Conservation (phyloP, 257 asterid species). For the Fraxinus americana region DNA sequence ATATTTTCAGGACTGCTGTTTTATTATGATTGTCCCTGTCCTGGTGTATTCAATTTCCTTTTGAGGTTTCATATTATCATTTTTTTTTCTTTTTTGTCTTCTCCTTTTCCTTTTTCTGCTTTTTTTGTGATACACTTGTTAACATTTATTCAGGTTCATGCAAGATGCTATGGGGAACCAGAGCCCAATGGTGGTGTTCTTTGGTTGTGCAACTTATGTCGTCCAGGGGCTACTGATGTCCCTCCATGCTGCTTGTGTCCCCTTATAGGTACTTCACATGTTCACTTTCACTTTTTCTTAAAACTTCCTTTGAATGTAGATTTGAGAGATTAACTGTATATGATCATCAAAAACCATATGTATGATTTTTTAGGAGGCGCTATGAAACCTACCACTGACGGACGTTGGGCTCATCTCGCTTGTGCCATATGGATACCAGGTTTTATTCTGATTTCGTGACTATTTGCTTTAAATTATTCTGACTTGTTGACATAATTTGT, state of each 20-base stretch:
- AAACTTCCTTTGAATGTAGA: conserved; percentile 23
- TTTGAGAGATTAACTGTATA: conserved; percentile 26
- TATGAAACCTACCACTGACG: conserved; percentile 98
- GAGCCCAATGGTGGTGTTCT: conserved; percentile 85
- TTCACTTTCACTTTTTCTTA: conserved; percentile 13
- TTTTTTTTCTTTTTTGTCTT: neutral
- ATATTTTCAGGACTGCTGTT: conserved; percentile 14
- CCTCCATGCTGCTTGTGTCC: conserved; percentile 97
- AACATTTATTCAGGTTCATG: conserved; percentile 80
- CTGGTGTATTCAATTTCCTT: conserved; percentile 25
- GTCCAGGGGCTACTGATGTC: conserved; percentile 86
- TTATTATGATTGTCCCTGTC: conserved; percentile 14
- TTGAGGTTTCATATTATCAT: conserved; percentile 19
- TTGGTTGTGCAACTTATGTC: conserved; percentile 99
- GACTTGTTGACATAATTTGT: conserved; percentile 18
- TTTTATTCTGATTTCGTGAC: conserved; percentile 26
- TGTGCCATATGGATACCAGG: conserved; percentile 99
- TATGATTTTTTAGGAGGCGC: conserved; percentile 81
- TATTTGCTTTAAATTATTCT: conserved; percentile 6
- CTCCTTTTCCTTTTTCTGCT: neutral
- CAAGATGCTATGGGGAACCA: conserved; percentile 94
- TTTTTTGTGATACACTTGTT: conserved; percentile 14
- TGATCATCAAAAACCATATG: conserved; percentile 16
- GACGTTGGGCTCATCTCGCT: conserved; percentile 99
- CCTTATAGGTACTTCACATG: conserved; percentile 62